These are phyloP conservation scores for Nemophila menziesii DNA, from an alignment of 257 asterid species.

Conservation along the genomic window DNA sequence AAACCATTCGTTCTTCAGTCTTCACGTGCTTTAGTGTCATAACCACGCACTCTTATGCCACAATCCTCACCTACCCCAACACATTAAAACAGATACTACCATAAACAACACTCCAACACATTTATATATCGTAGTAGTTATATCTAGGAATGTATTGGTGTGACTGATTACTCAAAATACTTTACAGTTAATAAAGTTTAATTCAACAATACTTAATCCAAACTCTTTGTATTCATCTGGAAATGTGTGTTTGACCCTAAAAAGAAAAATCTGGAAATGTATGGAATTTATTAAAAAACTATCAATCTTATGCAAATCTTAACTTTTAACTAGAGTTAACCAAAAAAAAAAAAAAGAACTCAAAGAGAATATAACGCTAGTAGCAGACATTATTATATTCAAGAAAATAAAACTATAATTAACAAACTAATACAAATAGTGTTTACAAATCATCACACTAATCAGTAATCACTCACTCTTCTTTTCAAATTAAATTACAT, in stretches of 20 bases:
- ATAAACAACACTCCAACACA: too few species aligned
- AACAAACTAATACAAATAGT: not conserved
- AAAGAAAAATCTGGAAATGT: not conserved
- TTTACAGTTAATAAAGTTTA: too few species aligned
- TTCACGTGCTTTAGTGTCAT: constrained; percentile 9
- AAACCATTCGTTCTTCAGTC: not conserved
- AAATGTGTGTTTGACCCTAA: too few species aligned
- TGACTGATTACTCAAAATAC: too few species aligned
- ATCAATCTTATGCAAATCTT: too few species aligned
- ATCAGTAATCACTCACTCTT: constrained; percentile 9
- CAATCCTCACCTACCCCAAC: not conserved
- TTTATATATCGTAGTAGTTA: too few species aligned
- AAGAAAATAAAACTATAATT: not conserved
- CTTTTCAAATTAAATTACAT: constrained; percentile 17
- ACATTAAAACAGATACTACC: not conserved
- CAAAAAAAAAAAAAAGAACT: too few species aligned
- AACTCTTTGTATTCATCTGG: too few species aligned
- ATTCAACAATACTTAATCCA: too few species aligned
- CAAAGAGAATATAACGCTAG: too few species aligned
- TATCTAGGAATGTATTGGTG: not conserved
- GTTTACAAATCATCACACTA: constrained; percentile 7
- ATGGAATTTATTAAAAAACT: too few species aligned
- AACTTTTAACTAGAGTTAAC: too few species aligned
- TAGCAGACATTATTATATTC: not conserved
- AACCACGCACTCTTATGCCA: not conserved